Conservation (phyloP, 331 rosid genomes). For the Malus hybrid region DNA sequence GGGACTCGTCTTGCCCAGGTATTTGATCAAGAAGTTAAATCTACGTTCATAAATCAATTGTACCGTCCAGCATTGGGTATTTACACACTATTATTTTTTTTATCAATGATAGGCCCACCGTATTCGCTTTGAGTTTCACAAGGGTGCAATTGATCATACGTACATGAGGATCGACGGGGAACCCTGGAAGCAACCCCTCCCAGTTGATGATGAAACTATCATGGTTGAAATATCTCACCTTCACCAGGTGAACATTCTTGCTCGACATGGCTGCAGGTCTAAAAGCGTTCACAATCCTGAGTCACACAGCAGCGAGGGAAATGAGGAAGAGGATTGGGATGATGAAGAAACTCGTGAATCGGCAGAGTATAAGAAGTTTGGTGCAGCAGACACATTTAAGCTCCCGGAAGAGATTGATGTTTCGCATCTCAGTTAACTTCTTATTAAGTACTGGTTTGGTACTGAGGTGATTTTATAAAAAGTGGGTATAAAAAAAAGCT, state of each 20-base stretch:
- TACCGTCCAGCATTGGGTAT: neutral
- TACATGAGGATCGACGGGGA: constrained; percentile 97
- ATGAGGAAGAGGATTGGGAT: constrained; percentile 39
- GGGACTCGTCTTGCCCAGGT: constrained; percentile 99
- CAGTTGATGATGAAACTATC: constrained; percentile 69
- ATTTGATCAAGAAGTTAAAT: neutral
- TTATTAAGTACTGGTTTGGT: neutral
- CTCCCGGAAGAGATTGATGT: constrained; percentile 69
- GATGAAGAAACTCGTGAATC: constrained; percentile 33
- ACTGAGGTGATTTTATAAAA: no score
- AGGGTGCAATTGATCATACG: constrained; percentile 63
- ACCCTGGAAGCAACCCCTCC: constrained; percentile 97
- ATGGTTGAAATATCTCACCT: constrained; percentile 82
- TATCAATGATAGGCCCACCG: constrained; percentile 46
- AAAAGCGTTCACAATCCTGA: constrained; percentile 47
- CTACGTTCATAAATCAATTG: neutral
- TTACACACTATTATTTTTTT: neutral
- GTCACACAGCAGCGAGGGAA: constrained; percentile 22
- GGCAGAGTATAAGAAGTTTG: constrained; percentile 85
- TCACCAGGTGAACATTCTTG: constrained; percentile 93
- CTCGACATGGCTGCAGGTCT: constrained; percentile 48
- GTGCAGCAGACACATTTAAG: constrained; percentile 79
- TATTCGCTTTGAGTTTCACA: constrained; percentile 77
- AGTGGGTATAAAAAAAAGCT: no score
- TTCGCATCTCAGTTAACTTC: constrained; percentile 60